These are phyloP conservation scores for Phytopythium chamaehyphon DNA, from an alignment of 352 stramenopile genomes.

Conservation along the genomic window DNA sequence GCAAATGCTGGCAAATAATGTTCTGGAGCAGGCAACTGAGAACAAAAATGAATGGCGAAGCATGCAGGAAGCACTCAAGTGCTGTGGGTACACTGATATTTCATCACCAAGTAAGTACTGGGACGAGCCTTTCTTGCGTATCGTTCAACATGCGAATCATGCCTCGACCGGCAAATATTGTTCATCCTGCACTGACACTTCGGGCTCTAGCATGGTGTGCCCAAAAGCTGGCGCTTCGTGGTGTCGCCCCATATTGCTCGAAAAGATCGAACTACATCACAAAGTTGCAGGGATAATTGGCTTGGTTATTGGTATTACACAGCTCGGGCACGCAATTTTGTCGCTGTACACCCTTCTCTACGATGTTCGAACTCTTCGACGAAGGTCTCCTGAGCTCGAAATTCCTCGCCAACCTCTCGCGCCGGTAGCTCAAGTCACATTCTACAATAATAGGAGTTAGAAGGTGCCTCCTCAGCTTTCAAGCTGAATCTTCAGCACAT, in stretches of 20 bases:
- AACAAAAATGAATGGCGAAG: slow-evolving; percentile 27
- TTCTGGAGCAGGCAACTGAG: slow-evolving; percentile 8
- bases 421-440: slow-evolving; percentile 7
- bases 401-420: slow-evolving; percentile 26
- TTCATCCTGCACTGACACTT: slow-evolving; percentile 1
- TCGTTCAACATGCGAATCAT: slow-evolving; percentile 32
- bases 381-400: slow-evolving; percentile 30
- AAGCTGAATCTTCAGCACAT: background rate
- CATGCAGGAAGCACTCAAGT: slow-evolving; percentile 45
- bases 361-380: slow-evolving; percentile 42
- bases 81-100: slow-evolving; percentile 44
- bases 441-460: slow-evolving; percentile 2
- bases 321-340: slow-evolving; percentile 44
- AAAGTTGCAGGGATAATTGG: slow-evolving; percentile 38
- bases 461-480: slow-evolving; percentile 2
- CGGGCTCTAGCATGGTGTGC: slow-evolving; percentile 22
- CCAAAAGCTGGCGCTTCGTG: slow-evolving; percentile 30
- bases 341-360: slow-evolving; percentile 56
- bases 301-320: slow-evolving; percentile 31
- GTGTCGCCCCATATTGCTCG: slow-evolving; percentile 48
- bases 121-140: slow-evolving; percentile 26
- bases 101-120: slow-evolving; percentile 16
- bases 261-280: slow-evolving; percentile 42
- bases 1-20: slow-evolving; percentile 38
- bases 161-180: slow-evolving; percentile 35